Conservation (phyloP, 495 filamentous ascomycete genomes). For the Daldinia decipiens region DNA sequence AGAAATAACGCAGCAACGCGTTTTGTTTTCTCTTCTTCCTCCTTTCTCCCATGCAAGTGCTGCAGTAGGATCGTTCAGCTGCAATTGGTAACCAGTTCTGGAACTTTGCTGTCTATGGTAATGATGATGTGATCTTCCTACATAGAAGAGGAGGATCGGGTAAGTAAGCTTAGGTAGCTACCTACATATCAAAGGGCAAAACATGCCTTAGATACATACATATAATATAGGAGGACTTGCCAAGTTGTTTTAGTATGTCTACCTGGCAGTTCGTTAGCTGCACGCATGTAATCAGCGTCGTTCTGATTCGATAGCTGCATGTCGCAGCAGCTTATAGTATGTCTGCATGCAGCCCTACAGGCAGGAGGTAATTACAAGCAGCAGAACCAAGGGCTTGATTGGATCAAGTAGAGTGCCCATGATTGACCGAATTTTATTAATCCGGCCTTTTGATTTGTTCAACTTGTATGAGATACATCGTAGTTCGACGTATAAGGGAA, state of each 20-base stretch:
- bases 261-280: conserved; percentile 13
- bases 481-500: not conserved
- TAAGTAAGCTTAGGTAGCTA: not conserved
- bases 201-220: not conserved
- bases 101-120: conserved; percentile 10
- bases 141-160: not conserved
- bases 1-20: conserved; percentile 18
- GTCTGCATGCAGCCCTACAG: conserved; percentile 40
- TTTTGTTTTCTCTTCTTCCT: conserved; percentile 8
- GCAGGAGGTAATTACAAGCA: conserved; percentile 13
- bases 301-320: conserved; percentile 37
- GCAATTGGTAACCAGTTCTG: conserved; percentile 23
- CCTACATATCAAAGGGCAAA: not conserved
- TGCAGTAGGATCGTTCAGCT: conserved; percentile 13
- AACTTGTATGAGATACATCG: conserved; percentile 1
- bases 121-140: conserved; percentile 16
- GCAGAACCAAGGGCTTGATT: conserved; percentile 12
- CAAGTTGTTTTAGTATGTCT: not conserved
- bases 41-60: conserved; percentile 14
- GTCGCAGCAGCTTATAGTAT: conserved; percentile 15
- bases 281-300: not conserved
- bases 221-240: not conserved
- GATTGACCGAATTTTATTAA: conserved; percentile 32
- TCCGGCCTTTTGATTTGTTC: conserved; percentile 14
- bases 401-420: conserved; percentile 28